Evolutionary conservation across 495 filamentous ascomycete genomes (phyloP), one percentile per base, ranked within the genome.

Genomic region (Hyaloscypha bicolor): DNA sequence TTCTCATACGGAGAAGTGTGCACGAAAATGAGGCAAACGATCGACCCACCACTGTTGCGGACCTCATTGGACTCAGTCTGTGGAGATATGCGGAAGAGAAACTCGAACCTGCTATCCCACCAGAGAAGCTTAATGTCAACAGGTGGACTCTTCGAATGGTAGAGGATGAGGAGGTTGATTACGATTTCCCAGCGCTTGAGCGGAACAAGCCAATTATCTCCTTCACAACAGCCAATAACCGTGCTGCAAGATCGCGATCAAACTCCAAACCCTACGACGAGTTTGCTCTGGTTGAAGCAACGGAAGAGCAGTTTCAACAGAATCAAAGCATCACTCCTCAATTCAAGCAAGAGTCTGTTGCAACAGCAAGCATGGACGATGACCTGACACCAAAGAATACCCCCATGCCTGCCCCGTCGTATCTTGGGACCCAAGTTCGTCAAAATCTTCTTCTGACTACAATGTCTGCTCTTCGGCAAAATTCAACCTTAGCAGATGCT

Each of bases 101-200:
- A 39, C 81, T 88, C 30, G 85, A 91, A 67, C 96, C 95, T 16
- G 63, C 85, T 2, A 82, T 98, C 14, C 82, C 86, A 2, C 79
- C 81, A 21, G 83, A 87, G 33, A 91, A 93, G 72, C 77, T 90
- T 35, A 94, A 93, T 64, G 90, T 97, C 58, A 98, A 98, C 72
- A 86, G 88, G 73, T 99, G 95, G 94, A 90, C 89, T 11, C 78
- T 99, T 19, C 85, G 93, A 33, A 97, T 99, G 91, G 92, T 97
- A 9, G 95, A 99, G 70, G 91, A 94, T 72, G 84, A 86, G 64
- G 95, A 99, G 73, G 91, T 97, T 4, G 95, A 99, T 71, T 93
- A 92, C 71, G 95, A 99, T 74, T 98, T 99, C 70, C 94, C 93
- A 5, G 87, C 95, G 0, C 80, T 98, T 9, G 87, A 88, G 63